Conservation (phyloP, 139 green algal species). For the Picochlorum sp. region DNA sequence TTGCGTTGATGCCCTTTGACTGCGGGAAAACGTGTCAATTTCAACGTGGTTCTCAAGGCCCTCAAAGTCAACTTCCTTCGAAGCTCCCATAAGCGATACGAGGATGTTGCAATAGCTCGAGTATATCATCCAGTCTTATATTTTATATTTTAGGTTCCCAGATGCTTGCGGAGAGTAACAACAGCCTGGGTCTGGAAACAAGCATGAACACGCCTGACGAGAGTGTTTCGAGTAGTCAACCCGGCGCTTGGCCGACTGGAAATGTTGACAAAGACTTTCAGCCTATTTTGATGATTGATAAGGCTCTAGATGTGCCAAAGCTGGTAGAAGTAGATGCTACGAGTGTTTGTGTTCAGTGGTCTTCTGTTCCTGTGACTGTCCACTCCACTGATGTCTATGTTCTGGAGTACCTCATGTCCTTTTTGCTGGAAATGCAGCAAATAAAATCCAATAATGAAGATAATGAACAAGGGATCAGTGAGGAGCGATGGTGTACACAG, state of each 20-base stretch:
- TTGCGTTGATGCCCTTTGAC: too few species aligned
- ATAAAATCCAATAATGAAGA: background rate
- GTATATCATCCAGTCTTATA: too few species aligned
- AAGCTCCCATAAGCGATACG: too few species aligned
- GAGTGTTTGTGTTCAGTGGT: conserved; percentile 21
- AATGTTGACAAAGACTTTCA: conserved; percentile 4
- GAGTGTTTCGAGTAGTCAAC: background rate
- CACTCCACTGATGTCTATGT: background rate
- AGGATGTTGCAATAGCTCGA: too few species aligned
- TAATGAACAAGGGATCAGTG: background rate
- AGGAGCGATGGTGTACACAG: conserved; percentile 24
- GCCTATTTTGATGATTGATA: conserved; percentile 20
- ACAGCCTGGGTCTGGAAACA: background rate
- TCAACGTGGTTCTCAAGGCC: too few species aligned
- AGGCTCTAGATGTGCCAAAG: background rate
- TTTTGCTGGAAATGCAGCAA: conserved; percentile 32
- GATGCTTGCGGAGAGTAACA: background rate
- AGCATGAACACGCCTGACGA: background rate
- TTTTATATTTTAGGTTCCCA: background rate
- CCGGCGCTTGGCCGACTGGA: background rate
- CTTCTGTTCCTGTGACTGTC: conserved; percentile 12
- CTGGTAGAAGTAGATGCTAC: conserved; percentile 3
- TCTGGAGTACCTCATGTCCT: conserved; percentile 18
- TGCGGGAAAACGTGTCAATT: too few species aligned
- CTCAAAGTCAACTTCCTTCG: too few species aligned